Percentiles rank a stretch among this genome's conserved stretches.
These are phyloP conservation scores for Vaccinium corymbosum DNA, from an alignment of 148 eudicot genomes.

Conservation along the genomic window DNA sequence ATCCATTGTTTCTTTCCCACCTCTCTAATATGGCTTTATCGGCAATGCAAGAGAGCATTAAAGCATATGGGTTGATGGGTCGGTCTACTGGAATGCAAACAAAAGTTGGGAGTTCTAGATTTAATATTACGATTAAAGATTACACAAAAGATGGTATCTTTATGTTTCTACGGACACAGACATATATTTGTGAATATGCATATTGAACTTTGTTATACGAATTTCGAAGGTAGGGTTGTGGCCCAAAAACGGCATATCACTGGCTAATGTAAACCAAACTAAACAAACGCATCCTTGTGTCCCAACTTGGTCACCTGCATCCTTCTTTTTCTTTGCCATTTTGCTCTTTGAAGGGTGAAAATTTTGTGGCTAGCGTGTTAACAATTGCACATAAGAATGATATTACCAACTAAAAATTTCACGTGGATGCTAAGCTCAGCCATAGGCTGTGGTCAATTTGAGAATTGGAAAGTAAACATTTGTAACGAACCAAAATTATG, in stretches of 20 bases:
- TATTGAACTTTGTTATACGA: neutral
- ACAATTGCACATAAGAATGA: neutral
- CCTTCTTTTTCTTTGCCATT: neutral
- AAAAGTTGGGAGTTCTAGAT: neutral
- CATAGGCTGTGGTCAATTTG: neutral
- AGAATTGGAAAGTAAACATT: neutral
- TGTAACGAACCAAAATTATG: neutral
- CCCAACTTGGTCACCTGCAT: neutral
- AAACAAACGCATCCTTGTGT: neutral
- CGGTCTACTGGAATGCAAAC: neutral
- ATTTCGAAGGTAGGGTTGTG: neutral
- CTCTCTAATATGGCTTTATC: neutral
- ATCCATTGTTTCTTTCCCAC: neutral
- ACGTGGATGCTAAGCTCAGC: neutral
- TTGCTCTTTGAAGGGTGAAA: neutral
- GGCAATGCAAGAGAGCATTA: constrained; percentile 4
- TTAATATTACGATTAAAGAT: neutral
- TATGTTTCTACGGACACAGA: neutral
- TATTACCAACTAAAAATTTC: neutral
- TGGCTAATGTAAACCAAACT: neutral
- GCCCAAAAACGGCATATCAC: neutral
- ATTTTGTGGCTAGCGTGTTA: neutral
- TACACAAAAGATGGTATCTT: neutral
- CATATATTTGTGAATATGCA: neutral
- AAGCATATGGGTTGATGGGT: constrained; percentile 5